Base-by-base conservation (phyloP, 495 filamentous ascomycete genomes). In the Pyrenula massariospora region DNA sequence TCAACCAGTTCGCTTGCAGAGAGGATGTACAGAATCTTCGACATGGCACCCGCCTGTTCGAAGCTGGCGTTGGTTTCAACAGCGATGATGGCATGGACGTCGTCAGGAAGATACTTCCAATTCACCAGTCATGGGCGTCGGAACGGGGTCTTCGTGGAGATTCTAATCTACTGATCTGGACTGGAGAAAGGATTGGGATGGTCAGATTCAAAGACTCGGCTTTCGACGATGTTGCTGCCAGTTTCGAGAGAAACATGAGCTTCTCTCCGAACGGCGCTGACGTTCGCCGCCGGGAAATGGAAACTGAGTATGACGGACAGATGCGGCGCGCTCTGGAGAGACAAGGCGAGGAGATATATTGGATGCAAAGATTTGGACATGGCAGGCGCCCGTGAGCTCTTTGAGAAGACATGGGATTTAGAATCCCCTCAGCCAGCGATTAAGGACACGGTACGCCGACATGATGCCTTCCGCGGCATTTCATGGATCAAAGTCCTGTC, bases 311-410 rank as follows among this genome's bases (percentile, higher is more conserved):
- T 69, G 72, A 71, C 25, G 72, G 78, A 52, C 79, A 70, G 60
- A 91, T 95, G 87, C 78, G 88, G 54, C 73, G 77, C 54, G 88
- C 86, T 11, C 68, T 95, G 56, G 81, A 88, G 70, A 76, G 77
- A 65, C 89, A 94, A 68, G 89, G 89, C 15, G 83, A 91, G 70
- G 90, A 93, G 64, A 86, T 87, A 58, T 74, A 87, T 58, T 89
- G 87, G 69, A 79, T 91, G 64, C 77, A 81, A 55, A 83, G 84
- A 31, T 75, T 91, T 54, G 85, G 87, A 10, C 22, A 21, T 8
- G 50, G 50, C 8, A 24, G 50, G 19, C 19, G 22, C 8, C 20
- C 42, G 42, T 48, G n/a, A n/a, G n/a, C n/a, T n/a, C n/a, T n/a
- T n/a, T n/a, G n/a, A n/a, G n/a, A n/a, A n/a, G n/a, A n/a, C n/a